These are phyloP conservation scores for Colletotrichum viniferum DNA, from an alignment of 2,329 filamentous ascomycete genomes.

Conservation along the genomic window DNA sequence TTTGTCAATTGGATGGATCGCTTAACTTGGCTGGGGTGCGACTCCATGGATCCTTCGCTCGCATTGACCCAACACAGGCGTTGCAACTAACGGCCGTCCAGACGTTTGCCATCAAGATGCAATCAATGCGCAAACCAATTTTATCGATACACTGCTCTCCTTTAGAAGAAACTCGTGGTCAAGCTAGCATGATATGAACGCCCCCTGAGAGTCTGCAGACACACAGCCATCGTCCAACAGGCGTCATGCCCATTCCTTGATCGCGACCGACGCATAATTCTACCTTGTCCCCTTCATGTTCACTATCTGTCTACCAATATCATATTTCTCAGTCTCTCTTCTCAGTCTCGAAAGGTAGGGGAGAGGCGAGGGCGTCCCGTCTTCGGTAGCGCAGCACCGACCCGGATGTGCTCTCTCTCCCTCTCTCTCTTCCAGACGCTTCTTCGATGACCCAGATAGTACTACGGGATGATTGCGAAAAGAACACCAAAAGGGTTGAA, in stretches of 20 bases:
- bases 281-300: neutral
- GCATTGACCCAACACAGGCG: neutral
- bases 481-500: neutral
- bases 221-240: neutral
- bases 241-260: neutral
- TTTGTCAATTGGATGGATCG: neutral
- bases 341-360: neutral
- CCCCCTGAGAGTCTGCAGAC: neutral
- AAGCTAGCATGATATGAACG: neutral
- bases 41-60: neutral
- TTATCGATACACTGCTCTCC: neutral
- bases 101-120: neutral
- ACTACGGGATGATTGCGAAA: neutral
- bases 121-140: no score
- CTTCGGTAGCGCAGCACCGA: neutral
- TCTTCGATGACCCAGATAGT: neutral
- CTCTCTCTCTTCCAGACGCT: neutral
- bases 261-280: neutral
- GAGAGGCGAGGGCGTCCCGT: neutral
- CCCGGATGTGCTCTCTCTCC: neutral
- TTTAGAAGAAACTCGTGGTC: neutral
- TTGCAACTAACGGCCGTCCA: neutral
- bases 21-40: neutral
- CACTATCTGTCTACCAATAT: neutral
- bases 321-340: neutral